Evolutionary conservation across 1,284 basidiomycete species (phyloP).

Genomic region (Irpex lacteus): DNA sequence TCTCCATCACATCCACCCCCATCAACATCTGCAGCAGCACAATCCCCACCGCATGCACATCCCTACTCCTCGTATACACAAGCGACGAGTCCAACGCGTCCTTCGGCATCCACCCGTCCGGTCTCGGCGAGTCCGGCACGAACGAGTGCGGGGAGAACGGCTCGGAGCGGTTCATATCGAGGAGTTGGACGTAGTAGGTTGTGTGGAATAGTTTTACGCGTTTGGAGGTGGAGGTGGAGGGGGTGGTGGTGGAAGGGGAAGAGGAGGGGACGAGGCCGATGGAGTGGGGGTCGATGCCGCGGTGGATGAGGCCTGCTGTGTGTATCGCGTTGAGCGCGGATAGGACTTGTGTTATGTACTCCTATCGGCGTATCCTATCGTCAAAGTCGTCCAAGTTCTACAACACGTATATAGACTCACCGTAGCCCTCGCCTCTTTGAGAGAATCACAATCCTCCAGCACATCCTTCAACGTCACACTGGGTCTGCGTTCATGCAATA

Average conservation of each 20-base stretch:
- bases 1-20: slow-evolving; percentile 60
- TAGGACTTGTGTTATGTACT: slow-evolving; percentile 69
- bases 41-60: slow-evolving; percentile 74
- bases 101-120: slow-evolving; percentile 66
- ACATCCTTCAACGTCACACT: slow-evolving; percentile 63
- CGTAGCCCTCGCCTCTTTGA: slow-evolving; percentile 65
- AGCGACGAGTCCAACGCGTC: slow-evolving; percentile 70
- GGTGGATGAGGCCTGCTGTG: slow-evolving; percentile 59
- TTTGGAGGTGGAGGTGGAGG: slow-evolving; percentile 52
- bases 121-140: slow-evolving; percentile 42
- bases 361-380: slow-evolving; percentile 35
- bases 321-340: slow-evolving; percentile 66
- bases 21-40: slow-evolving; percentile 75
- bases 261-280: slow-evolving; percentile 52
- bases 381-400: not conserved
- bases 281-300: slow-evolving; percentile 53
- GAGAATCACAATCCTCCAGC: slow-evolving; percentile 61
- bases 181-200: slow-evolving; percentile 58
- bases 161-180: slow-evolving; percentile 74
- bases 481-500: slow-evolving; percentile 66
- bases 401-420: slow-evolving; percentile 33
- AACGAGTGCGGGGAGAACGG: slow-evolving; percentile 46
- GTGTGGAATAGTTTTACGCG: slow-evolving; percentile 64
- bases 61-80: slow-evolving; percentile 65
- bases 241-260: slow-evolving; percentile 10